Evolutionary conservation across 2,329 filamentous ascomycete genomes (phyloP).

Genomic region (Calonectria naviculata): DNA sequence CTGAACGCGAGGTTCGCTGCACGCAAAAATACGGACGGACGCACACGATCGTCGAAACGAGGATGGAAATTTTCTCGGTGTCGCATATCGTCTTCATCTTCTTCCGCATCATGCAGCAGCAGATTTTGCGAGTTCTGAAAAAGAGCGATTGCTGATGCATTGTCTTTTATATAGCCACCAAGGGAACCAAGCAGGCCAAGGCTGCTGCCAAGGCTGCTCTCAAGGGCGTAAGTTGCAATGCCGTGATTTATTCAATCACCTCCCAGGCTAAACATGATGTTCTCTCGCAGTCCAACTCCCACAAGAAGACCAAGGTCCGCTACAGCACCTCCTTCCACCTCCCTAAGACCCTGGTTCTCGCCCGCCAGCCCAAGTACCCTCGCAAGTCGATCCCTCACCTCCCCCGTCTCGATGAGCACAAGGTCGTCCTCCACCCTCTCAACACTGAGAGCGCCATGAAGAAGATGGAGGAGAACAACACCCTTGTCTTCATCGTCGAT

Average conservation of each 20-base stretch:
- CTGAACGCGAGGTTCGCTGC: constrained; percentile 27
- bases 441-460: constrained; percentile 99
- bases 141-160: constrained; percentile 80
- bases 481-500: constrained; percentile 96
- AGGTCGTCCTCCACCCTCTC: constrained; percentile 96
- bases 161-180: constrained; percentile 66
- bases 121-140: constrained; percentile 80
- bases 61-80: constrained; percentile 27
- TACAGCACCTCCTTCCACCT: constrained; percentile 95
- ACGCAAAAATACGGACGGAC: constrained; percentile 15
- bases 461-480: constrained; percentile 99
- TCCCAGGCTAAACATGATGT: constrained; percentile 13
- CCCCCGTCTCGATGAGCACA: constrained; percentile 95
- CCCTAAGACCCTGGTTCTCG: constrained; percentile 95
- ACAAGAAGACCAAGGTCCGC: constrained; percentile 95
- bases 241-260: not conserved
- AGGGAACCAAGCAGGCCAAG: constrained; percentile 86
- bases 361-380: constrained; percentile 93
- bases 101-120: constrained; percentile 73
- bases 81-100: constrained; percentile 27
- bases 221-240: constrained; percentile 81
- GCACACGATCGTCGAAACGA: constrained; percentile 23
- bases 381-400: constrained; percentile 93
- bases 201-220: constrained; percentile 96
- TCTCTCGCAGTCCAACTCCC: constrained; percentile 60